Percentiles rank a stretch among this genome's conserved stretches.
These are phyloP conservation scores for Lipomyces yamadae DNA, from an alignment of 805 yeast species.

Conservation along the genomic window DNA sequence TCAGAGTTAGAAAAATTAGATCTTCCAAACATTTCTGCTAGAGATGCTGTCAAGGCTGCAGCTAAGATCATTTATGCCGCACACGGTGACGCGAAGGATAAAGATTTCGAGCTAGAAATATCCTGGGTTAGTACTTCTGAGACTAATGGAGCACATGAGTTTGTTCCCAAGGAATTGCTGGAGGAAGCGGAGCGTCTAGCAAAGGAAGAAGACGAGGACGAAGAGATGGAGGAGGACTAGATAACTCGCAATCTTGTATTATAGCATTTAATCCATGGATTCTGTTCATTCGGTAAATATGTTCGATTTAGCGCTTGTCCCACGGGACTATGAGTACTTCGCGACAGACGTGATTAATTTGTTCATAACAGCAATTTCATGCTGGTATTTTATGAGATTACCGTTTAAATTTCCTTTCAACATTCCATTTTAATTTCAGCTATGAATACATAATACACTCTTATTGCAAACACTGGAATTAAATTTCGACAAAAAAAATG, in stretches of 20 bases:
- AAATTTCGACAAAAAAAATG: conserved; percentile 8
- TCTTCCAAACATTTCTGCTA: conserved; percentile 66
- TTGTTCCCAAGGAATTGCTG: conserved; percentile 77
- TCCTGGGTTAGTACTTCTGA: conserved; percentile 82
- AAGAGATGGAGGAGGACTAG: conserved; percentile 46
- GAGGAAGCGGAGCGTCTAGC: conserved; percentile 86
- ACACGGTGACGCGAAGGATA: conserved; percentile 97
- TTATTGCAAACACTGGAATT: background rate
- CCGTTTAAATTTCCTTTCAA: background rate
- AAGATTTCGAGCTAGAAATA: conserved; percentile 92
- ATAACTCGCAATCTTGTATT: conserved; percentile 8
- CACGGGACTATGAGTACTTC: background rate
- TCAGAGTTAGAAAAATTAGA: conserved; percentile 92
- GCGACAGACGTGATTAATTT: background rate
- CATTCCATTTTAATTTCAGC: background rate
- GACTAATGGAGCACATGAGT: conserved; percentile 78
- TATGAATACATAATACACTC: conserved; percentile 11
- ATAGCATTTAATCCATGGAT: conserved; percentile 3
- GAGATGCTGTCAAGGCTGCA: conserved; percentile 89
- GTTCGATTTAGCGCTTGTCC: no score
- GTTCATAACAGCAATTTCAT: background rate
- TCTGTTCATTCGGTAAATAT: background rate
- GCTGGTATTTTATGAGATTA: background rate
- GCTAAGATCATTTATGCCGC: conserved; percentile 91
- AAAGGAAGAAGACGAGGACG: conserved; percentile 79